These are phyloP conservation scores for Trichoderma atroviride DNA, from an alignment of 2,329 filamentous ascomycete species.

Conservation along the genomic window DNA sequence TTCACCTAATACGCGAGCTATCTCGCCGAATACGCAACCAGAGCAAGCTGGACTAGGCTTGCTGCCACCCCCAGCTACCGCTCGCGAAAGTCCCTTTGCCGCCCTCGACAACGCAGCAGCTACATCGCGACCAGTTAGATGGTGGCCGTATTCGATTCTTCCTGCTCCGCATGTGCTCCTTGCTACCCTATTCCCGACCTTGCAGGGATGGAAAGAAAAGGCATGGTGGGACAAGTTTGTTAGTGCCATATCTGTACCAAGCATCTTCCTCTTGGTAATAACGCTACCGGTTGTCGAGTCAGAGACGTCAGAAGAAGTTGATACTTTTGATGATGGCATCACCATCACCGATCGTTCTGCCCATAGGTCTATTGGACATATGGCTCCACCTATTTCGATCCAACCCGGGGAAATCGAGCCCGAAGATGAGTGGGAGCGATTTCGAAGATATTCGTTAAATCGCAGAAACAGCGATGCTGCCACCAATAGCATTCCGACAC, in stretches of 20 bases:
- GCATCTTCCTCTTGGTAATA: slow-evolving; percentile 84
- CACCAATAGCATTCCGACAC: slow-evolving; percentile 25
- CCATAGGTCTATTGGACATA: slow-evolving; percentile 37
- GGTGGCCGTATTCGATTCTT: slow-evolving; percentile 80
- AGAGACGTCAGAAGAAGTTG: slow-evolving; percentile 53
- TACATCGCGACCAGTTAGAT: slow-evolving; percentile 57
- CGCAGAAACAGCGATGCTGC: slow-evolving; percentile 34
- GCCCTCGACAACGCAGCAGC: slow-evolving; percentile 45
- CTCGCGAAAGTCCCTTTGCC: slow-evolving; percentile 52
- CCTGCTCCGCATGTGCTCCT: slow-evolving; percentile 72
- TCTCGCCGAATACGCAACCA: slow-evolving; percentile 46
- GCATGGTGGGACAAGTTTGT: slow-evolving; percentile 81
- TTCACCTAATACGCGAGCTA: slow-evolving; percentile 43
- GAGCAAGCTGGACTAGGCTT: slow-evolving; percentile 56
- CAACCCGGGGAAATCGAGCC: slow-evolving; percentile 42
- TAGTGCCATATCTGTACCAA: slow-evolving; percentile 82
- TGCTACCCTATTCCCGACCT: slow-evolving; percentile 81
- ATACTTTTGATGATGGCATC: slow-evolving; percentile 33
- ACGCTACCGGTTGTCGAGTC: slow-evolving; percentile 90
- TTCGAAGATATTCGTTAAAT: slow-evolving; percentile 51
- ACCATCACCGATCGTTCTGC: slow-evolving; percentile 36
- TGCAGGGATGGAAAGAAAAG: slow-evolving; percentile 81
- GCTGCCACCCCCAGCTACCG: slow-evolving; percentile 46
- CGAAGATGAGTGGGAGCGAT: slow-evolving; percentile 63
- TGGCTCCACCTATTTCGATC: slow-evolving; percentile 41